phyloP scores from a whole-genome alignment of 2,329 filamentous ascomycete genomes.

The Monosporascus sp. region DNA sequence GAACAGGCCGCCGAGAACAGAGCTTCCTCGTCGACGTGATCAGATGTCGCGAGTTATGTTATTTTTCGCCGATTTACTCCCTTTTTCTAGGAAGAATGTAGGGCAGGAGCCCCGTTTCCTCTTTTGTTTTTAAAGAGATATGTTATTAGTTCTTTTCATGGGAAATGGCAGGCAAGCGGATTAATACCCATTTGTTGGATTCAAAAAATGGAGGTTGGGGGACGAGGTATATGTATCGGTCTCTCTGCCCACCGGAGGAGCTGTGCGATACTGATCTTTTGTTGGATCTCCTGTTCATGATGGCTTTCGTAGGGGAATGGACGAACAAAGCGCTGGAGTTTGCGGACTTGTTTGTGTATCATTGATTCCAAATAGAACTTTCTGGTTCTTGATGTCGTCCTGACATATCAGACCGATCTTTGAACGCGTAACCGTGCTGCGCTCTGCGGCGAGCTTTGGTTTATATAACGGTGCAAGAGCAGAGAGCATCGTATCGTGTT shows the following conservation, averaged over 20 bases:
- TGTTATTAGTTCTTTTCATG: background rate
- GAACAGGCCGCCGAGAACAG: conserved; percentile 14
- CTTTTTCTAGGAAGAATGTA: background rate
- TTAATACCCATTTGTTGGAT: background rate
- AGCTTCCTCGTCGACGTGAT: conserved; percentile 1
- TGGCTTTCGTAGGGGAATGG: background rate
- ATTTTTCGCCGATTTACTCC: background rate
- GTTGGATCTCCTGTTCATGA: background rate
- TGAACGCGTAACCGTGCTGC: too few relatives aligned
- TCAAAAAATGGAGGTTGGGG: background rate
- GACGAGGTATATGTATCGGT: background rate
- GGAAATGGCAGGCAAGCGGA: background rate
- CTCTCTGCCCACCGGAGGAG: too few relatives aligned
- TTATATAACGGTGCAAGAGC: too few relatives aligned
- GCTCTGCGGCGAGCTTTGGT: too few relatives aligned
- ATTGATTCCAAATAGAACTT: background rate
- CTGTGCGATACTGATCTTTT: too few relatives aligned
- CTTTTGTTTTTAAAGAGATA: background rate
- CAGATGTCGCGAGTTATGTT: too few relatives aligned
- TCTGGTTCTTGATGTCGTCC: background rate
- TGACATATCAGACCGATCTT: too few relatives aligned
- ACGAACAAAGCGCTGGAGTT: background rate
- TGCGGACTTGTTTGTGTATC: background rate
- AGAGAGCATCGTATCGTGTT: too few relatives aligned
- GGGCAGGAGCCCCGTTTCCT: background rate